Evolutionary conservation across 257 asterid species (phyloP).

Genomic region (Nyctanthes arbortristis): DNA sequence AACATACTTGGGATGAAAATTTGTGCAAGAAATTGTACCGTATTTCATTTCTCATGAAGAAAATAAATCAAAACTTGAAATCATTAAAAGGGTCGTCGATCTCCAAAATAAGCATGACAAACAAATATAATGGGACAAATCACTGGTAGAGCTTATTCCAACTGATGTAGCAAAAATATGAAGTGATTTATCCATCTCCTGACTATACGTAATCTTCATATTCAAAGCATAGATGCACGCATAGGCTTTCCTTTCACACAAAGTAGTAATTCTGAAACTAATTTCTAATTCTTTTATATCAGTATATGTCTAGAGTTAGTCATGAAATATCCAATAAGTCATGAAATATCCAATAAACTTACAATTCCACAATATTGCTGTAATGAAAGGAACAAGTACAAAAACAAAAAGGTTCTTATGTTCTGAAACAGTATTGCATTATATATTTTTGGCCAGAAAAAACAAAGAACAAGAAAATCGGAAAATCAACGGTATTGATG

Average conservation of each 20-base stretch:
- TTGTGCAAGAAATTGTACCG: not conserved
- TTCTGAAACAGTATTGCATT: no score
- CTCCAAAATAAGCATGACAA: not conserved
- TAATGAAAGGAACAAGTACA: no score
- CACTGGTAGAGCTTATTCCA: not conserved
- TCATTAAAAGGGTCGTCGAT: not conserved
- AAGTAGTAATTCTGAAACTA: no score
- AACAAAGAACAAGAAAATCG: not conserved
- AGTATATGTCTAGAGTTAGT: no score
- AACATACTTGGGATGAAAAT: not conserved
- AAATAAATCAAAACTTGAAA: not conserved
- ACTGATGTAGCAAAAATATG: not conserved
- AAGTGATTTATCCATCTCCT: not conserved
- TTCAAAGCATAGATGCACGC: not conserved
- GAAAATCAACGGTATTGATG: no score
- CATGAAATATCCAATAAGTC: no score
- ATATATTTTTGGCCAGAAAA: not conserved
- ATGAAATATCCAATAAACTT: no score
- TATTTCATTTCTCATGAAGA: not conserved
- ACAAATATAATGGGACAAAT: not conserved
- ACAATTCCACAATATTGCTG: no score
- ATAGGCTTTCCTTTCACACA: no score
- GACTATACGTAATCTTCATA: not conserved
- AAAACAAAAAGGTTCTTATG: no score
- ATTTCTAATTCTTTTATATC: no score